These are phyloP conservation scores for Endogone sp. DNA, from an alignment of 192 early-diverging fungal genomes.

Conservation along the genomic window DNA sequence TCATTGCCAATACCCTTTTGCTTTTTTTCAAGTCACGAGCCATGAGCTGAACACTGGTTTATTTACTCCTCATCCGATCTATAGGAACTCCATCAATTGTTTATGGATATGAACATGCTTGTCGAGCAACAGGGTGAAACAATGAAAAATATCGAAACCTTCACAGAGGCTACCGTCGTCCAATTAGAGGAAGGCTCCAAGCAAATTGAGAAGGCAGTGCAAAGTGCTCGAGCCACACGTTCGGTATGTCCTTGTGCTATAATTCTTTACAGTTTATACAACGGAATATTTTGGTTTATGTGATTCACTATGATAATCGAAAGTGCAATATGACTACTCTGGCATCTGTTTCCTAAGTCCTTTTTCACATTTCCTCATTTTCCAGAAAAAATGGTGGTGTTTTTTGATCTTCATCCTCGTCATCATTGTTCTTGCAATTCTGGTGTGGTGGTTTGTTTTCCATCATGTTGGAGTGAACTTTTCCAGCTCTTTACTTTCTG, in stretches of 20 bases:
- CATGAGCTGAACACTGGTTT: too few relatives aligned
- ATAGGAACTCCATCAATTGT: slow-evolving; percentile 84
- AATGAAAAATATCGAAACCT: slow-evolving; percentile 66
- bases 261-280: neutral
- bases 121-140: slow-evolving; percentile 72
- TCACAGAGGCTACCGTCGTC: slow-evolving; percentile 54
- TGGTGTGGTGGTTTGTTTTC: slow-evolving; percentile 38
- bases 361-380: neutral
- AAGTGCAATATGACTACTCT: too few relatives aligned
- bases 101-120: slow-evolving; percentile 84
- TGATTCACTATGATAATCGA: too few relatives aligned
- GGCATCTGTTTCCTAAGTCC: neutral
- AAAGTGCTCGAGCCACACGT: slow-evolving; percentile 35
- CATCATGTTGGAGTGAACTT: slow-evolving; percentile 9
- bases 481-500: neutral
- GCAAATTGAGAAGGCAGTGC: slow-evolving; percentile 54
- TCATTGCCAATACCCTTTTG: too few relatives aligned
- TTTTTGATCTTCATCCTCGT: slow-evolving; percentile 28
- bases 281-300: too few relatives aligned
- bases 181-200: slow-evolving; percentile 65
- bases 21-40: too few relatives aligned
- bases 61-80: too few relatives aligned
- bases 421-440: slow-evolving; percentile 30
- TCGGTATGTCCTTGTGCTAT: slow-evolving; percentile 12
- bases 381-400: slow-evolving; percentile 39